Base-by-base conservation (phyloP, 768 basidiomycete species). In the Vishniacozyma victoriae region DNA sequence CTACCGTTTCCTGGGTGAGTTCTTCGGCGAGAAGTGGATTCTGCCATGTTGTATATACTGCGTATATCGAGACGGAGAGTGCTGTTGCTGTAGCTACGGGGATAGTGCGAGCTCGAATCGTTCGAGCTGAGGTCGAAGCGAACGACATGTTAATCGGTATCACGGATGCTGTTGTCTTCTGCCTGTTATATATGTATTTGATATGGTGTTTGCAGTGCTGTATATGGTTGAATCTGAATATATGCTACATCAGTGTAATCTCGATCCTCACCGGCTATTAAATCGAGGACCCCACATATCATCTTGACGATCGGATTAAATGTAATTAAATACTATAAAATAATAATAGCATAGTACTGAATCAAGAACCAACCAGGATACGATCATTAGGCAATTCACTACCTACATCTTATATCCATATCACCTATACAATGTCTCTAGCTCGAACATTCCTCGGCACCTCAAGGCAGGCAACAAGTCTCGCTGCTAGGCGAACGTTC, bases 401-500 rank as follows among this genome's bases (percentile, higher is more conserved):
- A 9, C n/a, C 29, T 33, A 33, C 29, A 33, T n/a, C 29, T 33
- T 14, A 14, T 9, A 38, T 38, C 18, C 37, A 9, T 33, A 33
- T 33, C 29, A 9, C 29, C 9, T 33, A 33, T 33, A 33, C 29
- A 33, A 53, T 59, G 55, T 59, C 63, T 4, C 46, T 51, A 42
- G 48, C 55, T 19, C 48, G 61, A 12, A 59, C 58, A 25, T 48
- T 51, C 35, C 41, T 62, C 33, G 37, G 53, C 35, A 41, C 52
- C 19, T 42, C 52, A 33, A 33, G 29, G 44, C 9, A 39, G 58
- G 41, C 27, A 39, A 15, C 45, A 33, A 22, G 47, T 51, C 13
- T 51, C 33, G 33, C 42, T 19, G 48, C 35, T 35, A 35, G 55
- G 24, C 72, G 70, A 24, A 67, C 67, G 20, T 73, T 74, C 42